Conservation (phyloP, 345 rosid genomes). For the Acer saccharum region DNA sequence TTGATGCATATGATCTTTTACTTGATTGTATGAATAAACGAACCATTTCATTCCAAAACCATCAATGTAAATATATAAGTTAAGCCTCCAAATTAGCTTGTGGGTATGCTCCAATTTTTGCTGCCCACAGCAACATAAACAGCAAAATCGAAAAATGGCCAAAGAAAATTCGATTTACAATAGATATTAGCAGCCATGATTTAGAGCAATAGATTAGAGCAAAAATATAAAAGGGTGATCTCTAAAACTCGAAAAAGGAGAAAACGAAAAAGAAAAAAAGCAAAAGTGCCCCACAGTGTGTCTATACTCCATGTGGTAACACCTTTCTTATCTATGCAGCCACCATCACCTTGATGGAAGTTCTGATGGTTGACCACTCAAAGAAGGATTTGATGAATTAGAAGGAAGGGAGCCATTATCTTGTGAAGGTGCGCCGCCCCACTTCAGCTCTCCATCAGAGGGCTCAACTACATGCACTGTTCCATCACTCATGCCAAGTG, state of each 20-base stretch:
- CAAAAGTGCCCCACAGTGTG: background rate
- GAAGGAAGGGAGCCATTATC: constrained; percentile 47
- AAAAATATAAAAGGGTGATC: constrained; percentile 8
- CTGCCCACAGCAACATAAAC: constrained; percentile 19
- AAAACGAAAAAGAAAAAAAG: background rate
- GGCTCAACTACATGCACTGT: constrained; percentile 64
- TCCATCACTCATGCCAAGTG: constrained; percentile 69
- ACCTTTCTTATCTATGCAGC: constrained; percentile 10
- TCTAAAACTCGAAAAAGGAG: background rate
- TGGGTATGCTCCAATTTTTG: background rate
- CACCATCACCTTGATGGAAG: constrained; percentile 38
- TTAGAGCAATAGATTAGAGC: constrained; percentile 14
- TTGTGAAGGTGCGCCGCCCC: constrained; percentile 44
- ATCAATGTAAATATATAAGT: background rate
- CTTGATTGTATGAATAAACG: background rate
- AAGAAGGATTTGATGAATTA: constrained; percentile 49
- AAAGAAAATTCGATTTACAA: constrained; percentile 24
- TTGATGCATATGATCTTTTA: too few species aligned
- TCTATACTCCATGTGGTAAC: constrained; percentile 8
- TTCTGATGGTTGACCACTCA: constrained; percentile 41
- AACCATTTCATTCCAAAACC: background rate
- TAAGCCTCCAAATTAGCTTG: constrained; percentile 9
- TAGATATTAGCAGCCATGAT: constrained; percentile 18
- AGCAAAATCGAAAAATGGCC: constrained; percentile 13
- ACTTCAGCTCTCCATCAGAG: constrained; percentile 41